Percentiles rank a stretch among this genome's conserved stretches.
These are phyloP conservation scores for Gautieria morchelliformis DNA, from an alignment of 768 basidiomycete species.

Conservation along the genomic window DNA sequence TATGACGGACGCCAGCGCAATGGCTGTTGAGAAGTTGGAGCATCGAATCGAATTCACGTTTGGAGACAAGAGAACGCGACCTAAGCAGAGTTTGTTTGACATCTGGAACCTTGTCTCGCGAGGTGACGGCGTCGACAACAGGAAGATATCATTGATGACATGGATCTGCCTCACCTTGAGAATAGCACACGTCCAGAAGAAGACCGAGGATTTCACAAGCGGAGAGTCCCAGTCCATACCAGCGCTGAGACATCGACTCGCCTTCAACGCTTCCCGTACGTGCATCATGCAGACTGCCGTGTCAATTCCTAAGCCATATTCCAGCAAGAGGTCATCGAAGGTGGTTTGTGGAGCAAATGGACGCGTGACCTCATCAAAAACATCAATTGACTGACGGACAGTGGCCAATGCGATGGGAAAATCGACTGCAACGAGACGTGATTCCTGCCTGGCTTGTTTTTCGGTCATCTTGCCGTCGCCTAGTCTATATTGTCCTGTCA, in stretches of 20 bases:
- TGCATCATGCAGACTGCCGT: background rate
- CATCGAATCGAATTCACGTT: conserved; percentile 8
- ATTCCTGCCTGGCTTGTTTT: background rate
- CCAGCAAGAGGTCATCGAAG: conserved; percentile 6
- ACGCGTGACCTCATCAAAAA: background rate
- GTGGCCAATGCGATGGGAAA: background rate
- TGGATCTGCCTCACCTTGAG: background rate
- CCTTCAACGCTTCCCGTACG: conserved; percentile 1
- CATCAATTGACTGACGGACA: background rate
- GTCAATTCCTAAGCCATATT: conserved; percentile 4
- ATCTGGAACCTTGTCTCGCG: conserved; percentile 1
- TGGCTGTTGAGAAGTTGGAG: conserved; percentile 8
- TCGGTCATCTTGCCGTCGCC: background rate
- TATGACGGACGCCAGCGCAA: conserved; percentile 1
- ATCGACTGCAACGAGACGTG: background rate
- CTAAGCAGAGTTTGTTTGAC: conserved; percentile 1
- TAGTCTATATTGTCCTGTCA: background rate
- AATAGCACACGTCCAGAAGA: conserved; percentile 8
- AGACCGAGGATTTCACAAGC: conserved; percentile 3
- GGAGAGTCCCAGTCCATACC: conserved; percentile 8
- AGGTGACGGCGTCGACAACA: background rate
- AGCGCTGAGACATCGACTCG: background rate
- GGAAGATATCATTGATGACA: background rate
- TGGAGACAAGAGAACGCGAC: conserved; percentile 1
- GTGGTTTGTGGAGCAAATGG: background rate